Base-by-base conservation (phyloP, 2,329 filamentous ascomycete genomes). In the Emmonsiellopsis sp. region DNA sequence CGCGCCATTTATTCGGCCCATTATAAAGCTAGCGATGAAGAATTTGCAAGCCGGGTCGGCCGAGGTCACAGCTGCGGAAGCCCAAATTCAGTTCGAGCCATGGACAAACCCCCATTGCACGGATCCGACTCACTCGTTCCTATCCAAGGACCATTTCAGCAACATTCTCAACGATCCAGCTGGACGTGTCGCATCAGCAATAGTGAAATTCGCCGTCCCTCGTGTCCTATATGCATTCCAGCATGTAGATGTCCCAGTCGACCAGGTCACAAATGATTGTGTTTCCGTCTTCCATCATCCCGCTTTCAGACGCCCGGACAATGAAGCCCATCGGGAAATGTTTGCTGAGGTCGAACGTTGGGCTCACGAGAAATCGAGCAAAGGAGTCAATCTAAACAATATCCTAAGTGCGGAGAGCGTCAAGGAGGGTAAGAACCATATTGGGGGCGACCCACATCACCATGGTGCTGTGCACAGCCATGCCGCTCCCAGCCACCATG, bases 141-240 rank as follows among this genome's bases (percentile, higher is more conserved):
- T 92, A 32, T 87, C 86, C 61, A 91, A 92, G 72, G 87, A 92
- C 59, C 87, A 92, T 65, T 92, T 91, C 63, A 87, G 85, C 58
- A 89, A 91, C 63, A 70, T 89, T 8, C 75, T 91, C 53, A 90
- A 91, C 71, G 80, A 86, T 8, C 86, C 85, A 56, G 86, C 86
- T n/a, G 86, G 87, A 5, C 78, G 83, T 42, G 80, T 91, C 11
- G 86, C 87, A 7, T 75, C 84, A 5, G 84, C 83, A 0, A 86
- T 95, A 55, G 73, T 97, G 26, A 84, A 94, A 75, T 97, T 95
- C 63, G 82, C 87, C 34, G 88, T 90, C 1, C 92, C 92, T 1
- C 87, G 92, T 35, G 75, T 97, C 47, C 78, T 98, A 16, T 95
- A 92, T 65, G 92, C 91, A 3, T 97, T 91, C 89, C 88, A 97